Conservation (phyloP, 805 yeast species). For the Metschnikowia henanensis region DNA sequence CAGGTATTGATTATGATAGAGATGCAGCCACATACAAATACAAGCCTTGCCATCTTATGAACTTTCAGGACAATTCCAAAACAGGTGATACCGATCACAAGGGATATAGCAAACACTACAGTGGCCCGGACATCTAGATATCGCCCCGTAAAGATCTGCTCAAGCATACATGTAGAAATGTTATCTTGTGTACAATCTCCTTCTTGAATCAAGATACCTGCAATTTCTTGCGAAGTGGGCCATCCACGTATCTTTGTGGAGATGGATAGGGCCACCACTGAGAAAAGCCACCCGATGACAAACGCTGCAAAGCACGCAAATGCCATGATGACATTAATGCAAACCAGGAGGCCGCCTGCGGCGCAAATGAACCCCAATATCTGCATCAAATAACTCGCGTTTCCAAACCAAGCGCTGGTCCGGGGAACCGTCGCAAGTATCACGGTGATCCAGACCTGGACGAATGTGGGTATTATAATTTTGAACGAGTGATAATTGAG, state of each 20-base stretch:
- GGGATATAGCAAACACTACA: conserved; percentile 24
- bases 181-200: conserved; percentile 27
- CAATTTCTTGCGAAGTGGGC: conserved; percentile 22
- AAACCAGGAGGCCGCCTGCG: conserved; percentile 29
- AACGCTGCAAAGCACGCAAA: conserved; percentile 19
- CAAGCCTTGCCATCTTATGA: conserved; percentile 20
- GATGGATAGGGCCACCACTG: conserved; percentile 26
- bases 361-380: conserved; percentile 27
- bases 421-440: conserved; percentile 25
- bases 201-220: conserved; percentile 20
- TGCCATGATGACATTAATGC: conserved; percentile 19
- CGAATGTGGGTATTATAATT: conserved; percentile 25
- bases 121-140: conserved; percentile 25
- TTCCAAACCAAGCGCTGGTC: conserved; percentile 29
- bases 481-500: conserved; percentile 27
- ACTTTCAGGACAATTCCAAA: conserved; percentile 23
- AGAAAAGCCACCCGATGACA: conserved; percentile 25
- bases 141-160: conserved; percentile 27
- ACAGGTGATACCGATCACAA: conserved; percentile 23
- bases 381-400: conserved; percentile 28
- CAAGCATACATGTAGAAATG: conserved; percentile 19
- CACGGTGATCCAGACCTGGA: conserved; percentile 28
- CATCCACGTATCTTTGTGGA: conserved; percentile 24
- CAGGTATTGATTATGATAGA: conserved; percentile 23
- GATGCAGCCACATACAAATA: conserved; percentile 25